A percentile compares a stretch with the other conserved stretches of the same genome.
Evolutionary conservation across 441 rosid species (phyloP).

Genomic region (Mallotus japonicus): DNA sequence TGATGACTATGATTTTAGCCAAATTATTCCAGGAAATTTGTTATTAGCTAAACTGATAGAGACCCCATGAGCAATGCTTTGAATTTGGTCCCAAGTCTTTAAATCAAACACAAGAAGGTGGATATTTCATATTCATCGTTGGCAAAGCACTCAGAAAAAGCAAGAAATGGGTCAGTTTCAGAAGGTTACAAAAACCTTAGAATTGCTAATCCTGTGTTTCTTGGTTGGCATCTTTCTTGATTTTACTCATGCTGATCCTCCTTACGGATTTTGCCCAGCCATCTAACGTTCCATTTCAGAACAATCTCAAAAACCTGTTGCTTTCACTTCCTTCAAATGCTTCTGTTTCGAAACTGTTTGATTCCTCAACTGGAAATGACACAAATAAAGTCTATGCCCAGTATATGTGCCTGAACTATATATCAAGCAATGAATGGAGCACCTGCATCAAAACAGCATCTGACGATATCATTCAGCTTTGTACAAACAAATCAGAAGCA

Average conservation of each 20-base stretch:
- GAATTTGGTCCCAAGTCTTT: background rate
- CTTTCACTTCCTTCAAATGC: constrained; percentile 27
- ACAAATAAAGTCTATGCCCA: constrained; percentile 30
- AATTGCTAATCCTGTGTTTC: constrained; percentile 16
- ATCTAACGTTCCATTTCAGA: constrained; percentile 20
- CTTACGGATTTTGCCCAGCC: constrained; percentile 27
- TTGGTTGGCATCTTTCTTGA: constrained; percentile 7
- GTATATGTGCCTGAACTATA: constrained; percentile 39
- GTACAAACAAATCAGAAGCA: constrained; percentile 26
- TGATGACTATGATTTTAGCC: background rate
- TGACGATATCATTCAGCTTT: constrained; percentile 16
- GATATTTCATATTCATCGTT: background rate
- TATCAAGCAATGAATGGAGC: constrained; percentile 15
- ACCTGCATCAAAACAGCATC: constrained; percentile 4
- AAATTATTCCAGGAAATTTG: background rate
- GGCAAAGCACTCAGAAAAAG: background rate
- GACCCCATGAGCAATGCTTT: background rate
- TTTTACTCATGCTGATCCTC: constrained; percentile 35
- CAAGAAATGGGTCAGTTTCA: constrained; percentile 21
- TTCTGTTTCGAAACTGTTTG: constrained; percentile 17
- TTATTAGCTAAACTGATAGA: background rate
- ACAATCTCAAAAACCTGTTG: constrained; percentile 20
- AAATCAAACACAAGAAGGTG: background rate
- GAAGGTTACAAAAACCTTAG: constrained; percentile 5
- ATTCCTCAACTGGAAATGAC: constrained; percentile 27